Percentiles rank a stretch among this genome's conserved stretches.
These are phyloP conservation scores for Physcia stellaris DNA, from an alignment of 495 filamentous ascomycete species.

Conservation along the genomic window DNA sequence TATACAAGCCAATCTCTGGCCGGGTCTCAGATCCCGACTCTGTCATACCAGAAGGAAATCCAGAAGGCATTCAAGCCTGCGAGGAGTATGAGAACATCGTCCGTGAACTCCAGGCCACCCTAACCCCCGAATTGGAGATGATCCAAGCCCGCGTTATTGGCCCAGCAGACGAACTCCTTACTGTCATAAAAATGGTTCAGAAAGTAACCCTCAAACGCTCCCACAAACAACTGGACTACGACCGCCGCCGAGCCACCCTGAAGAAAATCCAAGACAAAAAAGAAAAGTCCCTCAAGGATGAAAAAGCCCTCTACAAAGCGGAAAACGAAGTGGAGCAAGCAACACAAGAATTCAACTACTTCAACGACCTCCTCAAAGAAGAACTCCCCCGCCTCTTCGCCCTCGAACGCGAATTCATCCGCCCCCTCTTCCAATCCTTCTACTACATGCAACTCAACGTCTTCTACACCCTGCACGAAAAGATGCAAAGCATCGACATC, in stretches of 20 bases:
- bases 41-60: conserved; percentile 65
- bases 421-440: conserved; percentile 94
- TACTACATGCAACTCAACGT: conserved; percentile 99
- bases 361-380: conserved; percentile 90
- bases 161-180: conserved; percentile 87
- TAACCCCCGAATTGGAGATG: conserved; percentile 92
- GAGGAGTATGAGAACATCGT: conserved; percentile 94
- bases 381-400: conserved; percentile 86
- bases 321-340: conserved; percentile 84
- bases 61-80: conserved; percentile 89
- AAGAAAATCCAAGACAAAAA: conserved; percentile 98
- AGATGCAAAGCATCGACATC: conserved; percentile 92
- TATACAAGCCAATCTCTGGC: conserved; percentile 97
- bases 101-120: conserved; percentile 72
- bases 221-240: conserved; percentile 95
- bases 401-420: conserved; percentile 94
- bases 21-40: conserved; percentile 88
- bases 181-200: conserved; percentile 87
- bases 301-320: conserved; percentile 92
- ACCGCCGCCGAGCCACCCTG: conserved; percentile 63
- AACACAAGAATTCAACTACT: conserved; percentile 92
- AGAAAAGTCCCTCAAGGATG: conserved; percentile 89
- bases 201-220: conserved; percentile 83
- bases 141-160: conserved; percentile 84
- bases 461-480: conserved; percentile 96